Evolutionary conservation across 192 early-diverging fungal species (phyloP), one percentile per base, ranked within the genome.

Genomic region (Phlyctochytrium bullatum): DNA sequence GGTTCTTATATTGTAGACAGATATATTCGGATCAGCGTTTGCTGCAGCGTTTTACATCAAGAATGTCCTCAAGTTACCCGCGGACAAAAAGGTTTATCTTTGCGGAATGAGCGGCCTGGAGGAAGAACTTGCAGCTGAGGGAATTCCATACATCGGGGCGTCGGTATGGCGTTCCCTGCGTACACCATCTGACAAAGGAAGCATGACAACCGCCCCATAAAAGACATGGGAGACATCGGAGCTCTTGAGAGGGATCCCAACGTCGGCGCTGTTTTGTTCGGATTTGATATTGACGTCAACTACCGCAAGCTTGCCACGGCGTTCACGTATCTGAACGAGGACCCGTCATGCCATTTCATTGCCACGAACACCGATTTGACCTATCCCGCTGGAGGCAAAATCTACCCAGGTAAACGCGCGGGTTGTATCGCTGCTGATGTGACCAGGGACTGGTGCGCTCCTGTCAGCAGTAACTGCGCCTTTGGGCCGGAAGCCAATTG

Each of bases 271-370:
- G 96, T 99, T 3, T 79, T 99, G 27, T 88, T 91, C 69, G 97
- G 97, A 53, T 89, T 99, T 40, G 97, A 99, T 77, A 76, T 88
- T 53, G 74, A 96, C 69, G 81, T 99, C 69, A 95, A 94, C 69
- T 99, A 96, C 76, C 83, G 81, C 75, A 99, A 98, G 80, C 82
- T 92, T 40, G 90, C 94, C 36, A 93, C 90, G 74, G 97, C 97
- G 0, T 93, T 89, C 73, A 87, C 88, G 12, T 93, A 96, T 71
- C 79, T 99, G 33, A 76, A 75, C 33, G 78, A 86, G 56, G 84
- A 93, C 71, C 77, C 80, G 14, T 79, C 86, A 4, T 87, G 87
- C 53, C 79, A 91, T 60, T 99, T 97, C 77, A 80, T 99, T 53
- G 84, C 94, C 12, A 99, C 97, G 56, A 99, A 99, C 68, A 88